These are phyloP conservation scores for Coemansia guatemalensis DNA, from an alignment of 192 early-diverging fungal species.

Conservation along the genomic window DNA sequence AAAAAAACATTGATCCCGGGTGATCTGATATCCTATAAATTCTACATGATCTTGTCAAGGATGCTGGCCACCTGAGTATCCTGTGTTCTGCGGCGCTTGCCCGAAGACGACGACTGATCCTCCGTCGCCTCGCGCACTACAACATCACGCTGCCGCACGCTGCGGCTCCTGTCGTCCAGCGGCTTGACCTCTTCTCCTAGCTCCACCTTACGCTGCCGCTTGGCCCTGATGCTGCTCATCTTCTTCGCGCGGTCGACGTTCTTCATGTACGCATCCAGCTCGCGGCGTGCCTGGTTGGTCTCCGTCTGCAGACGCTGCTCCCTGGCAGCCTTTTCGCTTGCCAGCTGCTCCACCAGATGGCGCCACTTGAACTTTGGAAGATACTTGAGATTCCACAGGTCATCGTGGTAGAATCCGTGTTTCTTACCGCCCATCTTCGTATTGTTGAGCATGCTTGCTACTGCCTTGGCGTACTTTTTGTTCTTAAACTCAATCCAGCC, in stretches of 20 bases:
- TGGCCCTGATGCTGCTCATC: slow-evolving; percentile 74
- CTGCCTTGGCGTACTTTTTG: slow-evolving; percentile 82
- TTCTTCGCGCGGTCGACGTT: slow-evolving; percentile 91
- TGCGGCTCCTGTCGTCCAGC: slow-evolving; percentile 42
- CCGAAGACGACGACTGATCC: slow-evolving; percentile 1
- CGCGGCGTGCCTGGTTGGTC: slow-evolving; percentile 79
- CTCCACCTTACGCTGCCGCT: slow-evolving; percentile 50
- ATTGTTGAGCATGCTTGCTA: slow-evolving; percentile 78
- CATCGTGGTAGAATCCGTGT: slow-evolving; percentile 83
- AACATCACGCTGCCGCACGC: slow-evolving; percentile 66
- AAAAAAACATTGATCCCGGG: background rate
- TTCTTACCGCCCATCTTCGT: slow-evolving; percentile 86
- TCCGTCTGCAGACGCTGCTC: slow-evolving; percentile 82
- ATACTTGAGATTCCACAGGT: slow-evolving; percentile 97
- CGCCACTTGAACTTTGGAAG: slow-evolving; percentile 96
- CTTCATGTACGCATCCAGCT: slow-evolving; percentile 81
- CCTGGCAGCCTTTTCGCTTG: slow-evolving; percentile 70
- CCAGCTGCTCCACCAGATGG: slow-evolving; percentile 90
- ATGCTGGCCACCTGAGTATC: slow-evolving; percentile 8
- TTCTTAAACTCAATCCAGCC: slow-evolving; percentile 98
- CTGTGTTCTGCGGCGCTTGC: slow-evolving; percentile 19
- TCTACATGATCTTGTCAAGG: slow-evolving; percentile 18
- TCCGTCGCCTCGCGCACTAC: slow-evolving; percentile 53
- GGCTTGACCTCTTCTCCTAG: slow-evolving; percentile 46
- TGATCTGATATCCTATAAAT: background rate